Evolutionary conservation across 345 rosid species (phyloP).

Genomic region (Syzygium jambos): DNA sequence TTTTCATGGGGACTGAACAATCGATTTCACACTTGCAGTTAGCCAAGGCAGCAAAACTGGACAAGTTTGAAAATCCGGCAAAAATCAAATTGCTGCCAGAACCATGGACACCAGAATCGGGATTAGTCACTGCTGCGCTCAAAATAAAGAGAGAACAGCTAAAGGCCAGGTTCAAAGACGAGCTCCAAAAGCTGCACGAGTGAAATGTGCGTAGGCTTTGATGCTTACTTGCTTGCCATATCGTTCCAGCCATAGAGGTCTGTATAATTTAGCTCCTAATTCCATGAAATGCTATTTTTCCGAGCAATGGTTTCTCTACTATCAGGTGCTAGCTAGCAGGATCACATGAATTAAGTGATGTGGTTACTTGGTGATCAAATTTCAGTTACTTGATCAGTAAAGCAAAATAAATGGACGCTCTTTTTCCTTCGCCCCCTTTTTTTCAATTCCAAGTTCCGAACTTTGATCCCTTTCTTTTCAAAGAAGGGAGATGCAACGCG

Average conservation of each 20-base stretch:
- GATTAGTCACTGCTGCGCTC: conserved; percentile 66
- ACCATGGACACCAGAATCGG: conserved; percentile 80
- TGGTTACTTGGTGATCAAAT: neutral
- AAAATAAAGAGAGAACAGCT: conserved; percentile 73
- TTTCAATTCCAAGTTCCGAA: neutral
- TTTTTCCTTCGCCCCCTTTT: neutral
- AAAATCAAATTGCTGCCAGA: conserved; percentile 69
- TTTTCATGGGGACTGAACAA: neutral
- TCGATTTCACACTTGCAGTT: conserved; percentile 30
- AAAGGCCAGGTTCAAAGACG: conserved; percentile 55
- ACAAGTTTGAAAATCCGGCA: conserved; percentile 69
- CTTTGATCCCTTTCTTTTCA: neutral
- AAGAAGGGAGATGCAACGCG: neutral
- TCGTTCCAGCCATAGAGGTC: neutral
- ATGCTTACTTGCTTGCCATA: neutral
- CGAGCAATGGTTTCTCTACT: neutral
- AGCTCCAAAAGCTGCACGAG: conserved; percentile 49
- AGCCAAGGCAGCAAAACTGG: conserved; percentile 50
- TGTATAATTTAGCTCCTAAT: neutral
- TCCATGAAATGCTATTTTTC: neutral
- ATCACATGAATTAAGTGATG: neutral
- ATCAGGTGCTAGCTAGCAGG: neutral
- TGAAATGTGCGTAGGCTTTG: conserved; percentile 6
- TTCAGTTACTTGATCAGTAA: neutral
- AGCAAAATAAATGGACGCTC: too few relatives aligned